Percentiles rank a stretch among this genome's conserved stretches.
These are phyloP conservation scores for Gonapodya sp. DNA, from an alignment of 192 early-diverging fungal species.

Conservation along the genomic window DNA sequence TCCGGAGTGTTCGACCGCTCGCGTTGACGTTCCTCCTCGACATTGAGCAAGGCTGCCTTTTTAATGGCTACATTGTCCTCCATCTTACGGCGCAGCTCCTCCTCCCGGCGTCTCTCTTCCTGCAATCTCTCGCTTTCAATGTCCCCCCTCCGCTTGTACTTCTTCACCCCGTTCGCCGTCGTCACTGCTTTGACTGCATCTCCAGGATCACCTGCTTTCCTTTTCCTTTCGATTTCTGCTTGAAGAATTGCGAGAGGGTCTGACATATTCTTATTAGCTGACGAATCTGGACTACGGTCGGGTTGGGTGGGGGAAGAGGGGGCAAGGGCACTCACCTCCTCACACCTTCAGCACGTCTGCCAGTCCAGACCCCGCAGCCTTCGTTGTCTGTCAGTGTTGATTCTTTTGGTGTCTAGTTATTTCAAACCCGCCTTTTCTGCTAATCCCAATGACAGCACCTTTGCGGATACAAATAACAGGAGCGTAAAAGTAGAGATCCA, in stretches of 20 bases:
- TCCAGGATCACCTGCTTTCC: slow-evolving; percentile 32
- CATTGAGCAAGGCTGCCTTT: slow-evolving; percentile 12
- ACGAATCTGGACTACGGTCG: too few species aligned
- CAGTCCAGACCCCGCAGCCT: too few species aligned
- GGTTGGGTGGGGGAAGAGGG: too few species aligned
- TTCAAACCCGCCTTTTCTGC: too few species aligned
- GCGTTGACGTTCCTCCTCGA: background rate
- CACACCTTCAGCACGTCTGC: too few species aligned
- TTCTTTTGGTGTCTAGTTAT: too few species aligned
- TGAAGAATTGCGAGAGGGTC: slow-evolving; percentile 15
- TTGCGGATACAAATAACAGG: too few species aligned
- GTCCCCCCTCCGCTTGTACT: slow-evolving; percentile 78
- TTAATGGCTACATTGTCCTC: slow-evolving; percentile 25
- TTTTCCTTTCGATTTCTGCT: slow-evolving; percentile 66
- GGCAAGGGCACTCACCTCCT: too few species aligned
- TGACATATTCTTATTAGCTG: too few species aligned
- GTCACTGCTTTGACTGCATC: slow-evolving; percentile 17
- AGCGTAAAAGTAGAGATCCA: too few species aligned
- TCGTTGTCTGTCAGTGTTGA: too few species aligned
- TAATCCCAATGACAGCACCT: too few species aligned
- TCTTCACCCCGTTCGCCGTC: slow-evolving; percentile 28
- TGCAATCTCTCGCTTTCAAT: slow-evolving; percentile 52
- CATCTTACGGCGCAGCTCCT: slow-evolving; percentile 32
- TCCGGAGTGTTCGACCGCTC: background rate
- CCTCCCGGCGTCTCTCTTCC: slow-evolving; percentile 44